Percentiles rank a stretch among this genome's conserved stretches.
Conservation (phyloP, 345 rosid species). For the Brassica incana region DNA sequence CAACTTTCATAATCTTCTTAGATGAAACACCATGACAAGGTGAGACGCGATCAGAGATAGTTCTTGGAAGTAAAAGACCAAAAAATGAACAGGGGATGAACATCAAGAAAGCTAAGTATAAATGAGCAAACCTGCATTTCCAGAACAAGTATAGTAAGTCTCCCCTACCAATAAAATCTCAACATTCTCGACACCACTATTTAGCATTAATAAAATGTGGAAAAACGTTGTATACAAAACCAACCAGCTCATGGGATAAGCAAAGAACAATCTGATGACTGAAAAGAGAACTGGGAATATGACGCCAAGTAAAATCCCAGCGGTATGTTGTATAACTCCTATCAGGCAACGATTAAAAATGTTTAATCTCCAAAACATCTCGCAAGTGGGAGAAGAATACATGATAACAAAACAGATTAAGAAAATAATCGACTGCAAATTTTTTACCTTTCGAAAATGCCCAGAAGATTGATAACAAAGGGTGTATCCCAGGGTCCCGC, state of each 20-base stretch:
- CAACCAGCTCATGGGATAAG: slow-evolving; percentile 86
- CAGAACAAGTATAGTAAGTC: slow-evolving; percentile 10
- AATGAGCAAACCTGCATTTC: slow-evolving; percentile 88
- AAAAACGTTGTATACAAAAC: slow-evolving; percentile 25
- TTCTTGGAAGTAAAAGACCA: slow-evolving; percentile 78
- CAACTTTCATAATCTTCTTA: slow-evolving; percentile 67
- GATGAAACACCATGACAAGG: slow-evolving; percentile 59
- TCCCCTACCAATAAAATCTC: slow-evolving; percentile 5
- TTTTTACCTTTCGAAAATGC: slow-evolving; percentile 73
- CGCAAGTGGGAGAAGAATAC: neutral
- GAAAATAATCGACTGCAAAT: slow-evolving; percentile 2
- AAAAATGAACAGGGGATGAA: slow-evolving; percentile 78
- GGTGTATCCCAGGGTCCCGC: slow-evolving; percentile 45
- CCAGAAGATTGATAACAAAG: slow-evolving; percentile 53
- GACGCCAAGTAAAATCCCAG: slow-evolving; percentile 67
- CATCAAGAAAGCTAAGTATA: slow-evolving; percentile 82
- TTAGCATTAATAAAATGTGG: neutral
- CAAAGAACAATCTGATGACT: slow-evolving; percentile 66
- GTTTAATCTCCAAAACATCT: slow-evolving; percentile 16
- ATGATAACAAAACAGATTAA: neutral
- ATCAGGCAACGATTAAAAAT: slow-evolving; percentile 32
- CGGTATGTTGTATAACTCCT: slow-evolving; percentile 74
- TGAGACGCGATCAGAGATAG: slow-evolving; percentile 52
- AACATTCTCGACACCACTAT: slow-evolving; percentile 6
- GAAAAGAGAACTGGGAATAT: slow-evolving; percentile 70